These are phyloP conservation scores for Trypanosoma caninum DNA, from an alignment of 208 protist genomes.

Conservation along the genomic window DNA sequence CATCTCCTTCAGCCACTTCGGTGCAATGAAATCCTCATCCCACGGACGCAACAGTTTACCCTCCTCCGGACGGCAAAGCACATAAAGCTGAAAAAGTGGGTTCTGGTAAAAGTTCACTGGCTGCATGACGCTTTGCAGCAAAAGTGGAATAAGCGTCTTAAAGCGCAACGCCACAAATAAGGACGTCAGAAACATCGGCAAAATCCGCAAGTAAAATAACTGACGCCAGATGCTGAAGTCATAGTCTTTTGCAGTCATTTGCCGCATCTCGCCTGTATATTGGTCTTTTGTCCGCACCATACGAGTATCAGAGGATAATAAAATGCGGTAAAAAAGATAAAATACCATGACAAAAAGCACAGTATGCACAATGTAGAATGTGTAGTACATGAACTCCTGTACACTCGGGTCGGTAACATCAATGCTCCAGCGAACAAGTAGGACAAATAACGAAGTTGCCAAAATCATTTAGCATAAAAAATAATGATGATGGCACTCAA, in stretches of 20 bases:
- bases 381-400: conserved; percentile 38
- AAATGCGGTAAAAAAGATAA: conserved; percentile 61
- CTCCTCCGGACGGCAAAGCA: conserved; percentile 39
- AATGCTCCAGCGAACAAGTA: conserved; percentile 78
- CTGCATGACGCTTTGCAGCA: conserved; percentile 85
- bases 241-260: conserved; percentile 58
- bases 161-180: conserved; percentile 49
- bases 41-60: conserved; percentile 67
- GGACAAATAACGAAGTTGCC: too few species aligned
- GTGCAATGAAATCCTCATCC: conserved; percentile 46
- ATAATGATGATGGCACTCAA: too few species aligned
- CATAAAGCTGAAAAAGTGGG: conserved; percentile 68
- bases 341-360: conserved; percentile 32
- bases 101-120: conserved; percentile 56
- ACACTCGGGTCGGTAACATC: conserved; percentile 74
- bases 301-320: conserved; percentile 28
- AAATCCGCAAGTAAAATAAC: conserved; percentile 55
- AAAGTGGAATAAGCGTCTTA: conserved; percentile 61
- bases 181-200: conserved; percentile 45
- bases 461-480: too few species aligned
- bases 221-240: conserved; percentile 70
- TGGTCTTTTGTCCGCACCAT: conserved; percentile 49
- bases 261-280: conserved; percentile 43
- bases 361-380: conserved; percentile 60
- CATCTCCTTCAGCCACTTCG: conserved; percentile 55